A percentile compares a stretch with the other conserved stretches of the same genome.
phyloP scores from a whole-genome alignment of 768 basidiomycete species.

The Cyathus striatus region DNA sequence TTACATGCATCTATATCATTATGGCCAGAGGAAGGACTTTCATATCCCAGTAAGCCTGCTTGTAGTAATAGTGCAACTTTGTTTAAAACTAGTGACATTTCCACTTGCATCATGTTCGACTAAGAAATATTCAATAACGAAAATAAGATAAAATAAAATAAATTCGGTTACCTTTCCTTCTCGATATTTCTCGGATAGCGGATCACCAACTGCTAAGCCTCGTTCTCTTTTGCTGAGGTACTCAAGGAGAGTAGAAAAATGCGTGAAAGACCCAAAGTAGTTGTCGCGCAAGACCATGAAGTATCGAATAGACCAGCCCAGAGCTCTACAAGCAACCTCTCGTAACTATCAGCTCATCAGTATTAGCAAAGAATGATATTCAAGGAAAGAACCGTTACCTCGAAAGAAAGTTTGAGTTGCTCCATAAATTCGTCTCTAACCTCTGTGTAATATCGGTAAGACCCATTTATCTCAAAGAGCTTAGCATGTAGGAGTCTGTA shows the following conservation, averaged over 20 bases:
- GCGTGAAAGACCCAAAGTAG: slow-evolving; percentile 91
- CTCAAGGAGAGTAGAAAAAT: slow-evolving; percentile 85
- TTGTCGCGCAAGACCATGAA: slow-evolving; percentile 89
- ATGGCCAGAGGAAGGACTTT: slow-evolving; percentile 16
- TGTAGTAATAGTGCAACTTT: slow-evolving; percentile 59
- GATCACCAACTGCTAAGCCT: slow-evolving; percentile 70
- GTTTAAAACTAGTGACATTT: slow-evolving; percentile 47
- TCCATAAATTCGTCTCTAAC: slow-evolving; percentile 72
- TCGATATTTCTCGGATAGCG: slow-evolving; percentile 73
- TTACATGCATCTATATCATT: slow-evolving; percentile 19
- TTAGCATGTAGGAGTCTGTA: slow-evolving; percentile 59
- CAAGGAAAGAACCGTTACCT: slow-evolving; percentile 34
- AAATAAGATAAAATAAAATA: background rate
- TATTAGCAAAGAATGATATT: background rate
- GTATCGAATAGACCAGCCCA: slow-evolving; percentile 88
- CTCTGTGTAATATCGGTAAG: slow-evolving; percentile 70
- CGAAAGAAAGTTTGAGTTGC: slow-evolving; percentile 63
- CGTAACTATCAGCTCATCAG: slow-evolving; percentile 29
- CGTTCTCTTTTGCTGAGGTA: slow-evolving; percentile 67
- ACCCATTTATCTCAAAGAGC: slow-evolving; percentile 53
- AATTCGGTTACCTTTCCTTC: slow-evolving; percentile 56
- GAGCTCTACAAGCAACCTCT: slow-evolving; percentile 56
- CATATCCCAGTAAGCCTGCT: slow-evolving; percentile 61
- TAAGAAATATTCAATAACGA: slow-evolving; percentile 21
- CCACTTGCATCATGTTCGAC: slow-evolving; percentile 82